These are phyloP conservation scores for Nemania diffusa DNA, from an alignment of 2,329 filamentous ascomycete genomes.

Conservation along the genomic window DNA sequence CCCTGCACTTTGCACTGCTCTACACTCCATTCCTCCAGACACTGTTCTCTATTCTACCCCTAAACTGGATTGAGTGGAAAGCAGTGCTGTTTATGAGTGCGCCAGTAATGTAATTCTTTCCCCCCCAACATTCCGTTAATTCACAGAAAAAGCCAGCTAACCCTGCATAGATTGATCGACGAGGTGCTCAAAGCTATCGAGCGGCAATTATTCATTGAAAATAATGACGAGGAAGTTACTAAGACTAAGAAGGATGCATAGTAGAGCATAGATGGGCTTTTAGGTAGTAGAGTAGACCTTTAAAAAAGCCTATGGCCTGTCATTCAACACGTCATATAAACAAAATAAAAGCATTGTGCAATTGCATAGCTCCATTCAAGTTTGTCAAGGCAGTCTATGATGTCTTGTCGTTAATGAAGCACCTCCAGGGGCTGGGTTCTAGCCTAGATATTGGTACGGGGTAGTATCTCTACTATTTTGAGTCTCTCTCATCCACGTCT, in stretches of 20 bases:
- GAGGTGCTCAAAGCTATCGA: constrained; percentile 85
- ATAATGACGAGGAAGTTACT: constrained; percentile 52
- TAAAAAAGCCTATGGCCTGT: constrained; percentile 45
- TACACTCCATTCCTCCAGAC: constrained; percentile 90
- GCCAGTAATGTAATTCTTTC: constrained; percentile 83
- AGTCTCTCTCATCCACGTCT: constrained; percentile 29
- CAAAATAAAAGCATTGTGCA: constrained; percentile 25
- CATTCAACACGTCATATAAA: constrained; percentile 25
- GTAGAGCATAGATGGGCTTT: constrained; percentile 49
- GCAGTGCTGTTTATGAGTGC: constrained; percentile 88
- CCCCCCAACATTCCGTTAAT: background rate
- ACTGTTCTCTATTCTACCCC: constrained; percentile 89
- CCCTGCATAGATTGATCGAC: constrained; percentile 73
- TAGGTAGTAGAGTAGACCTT: constrained; percentile 44
- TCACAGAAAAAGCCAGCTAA: constrained; percentile 36
- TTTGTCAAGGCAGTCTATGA: constrained; percentile 1
- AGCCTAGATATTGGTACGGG: constrained; percentile 40
- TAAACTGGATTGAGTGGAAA: constrained; percentile 90
- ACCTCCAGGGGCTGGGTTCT: constrained; percentile 15
- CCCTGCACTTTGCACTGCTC: constrained; percentile 90
- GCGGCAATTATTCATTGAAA: constrained; percentile 71
- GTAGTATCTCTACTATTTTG: constrained; percentile 34
- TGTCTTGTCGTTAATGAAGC: constrained; percentile 22
- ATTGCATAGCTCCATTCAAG: constrained; percentile 16
- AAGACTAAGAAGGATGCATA: constrained; percentile 64